Conservation (phyloP, 2,329 filamentous ascomycete species). For the Endoconidiophora laricicola region DNA sequence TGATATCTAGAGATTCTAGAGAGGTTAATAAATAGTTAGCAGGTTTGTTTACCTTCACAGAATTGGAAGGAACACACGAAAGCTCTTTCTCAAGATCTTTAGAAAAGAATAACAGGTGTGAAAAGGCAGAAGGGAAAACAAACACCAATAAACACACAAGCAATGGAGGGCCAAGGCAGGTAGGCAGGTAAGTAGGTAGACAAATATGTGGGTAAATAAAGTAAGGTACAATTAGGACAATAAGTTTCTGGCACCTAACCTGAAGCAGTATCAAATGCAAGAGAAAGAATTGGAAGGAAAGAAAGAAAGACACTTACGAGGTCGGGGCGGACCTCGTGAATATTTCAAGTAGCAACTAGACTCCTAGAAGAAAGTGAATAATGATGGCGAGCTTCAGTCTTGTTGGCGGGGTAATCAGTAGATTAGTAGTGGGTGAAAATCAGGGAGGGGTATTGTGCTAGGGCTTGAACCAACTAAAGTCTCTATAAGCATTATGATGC, state of each 20-base stretch:
- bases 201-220: too few relatives aligned
- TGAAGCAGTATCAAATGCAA: background rate
- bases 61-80: slow-evolving; percentile 1
- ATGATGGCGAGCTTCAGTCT: background rate
- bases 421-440: background rate
- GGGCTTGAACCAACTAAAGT: background rate
- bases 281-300: background rate
- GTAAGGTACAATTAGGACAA: slow-evolving; percentile 2
- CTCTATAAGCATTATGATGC: background rate
- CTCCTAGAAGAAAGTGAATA: background rate
- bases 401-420: slow-evolving; percentile 3
- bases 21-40: slow-evolving; percentile 7
- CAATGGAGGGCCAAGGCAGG: background rate
- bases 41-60: background rate
- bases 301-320: slow-evolving; percentile 8
- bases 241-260: too few relatives aligned
- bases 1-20: slow-evolving; percentile 3
- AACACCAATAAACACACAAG: background rate
- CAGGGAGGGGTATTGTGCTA: background rate
- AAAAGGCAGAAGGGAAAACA: background rate
- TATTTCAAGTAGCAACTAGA: slow-evolving; percentile 7
- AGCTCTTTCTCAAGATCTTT: background rate
- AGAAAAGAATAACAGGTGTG: background rate
- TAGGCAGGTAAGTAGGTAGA: background rate
- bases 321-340: slow-evolving; percentile 10